Evolutionary conservation across 2,329 filamentous ascomycete species (phyloP), one percentile per base, ranked within the genome.

Genomic region (Thyridium curvatum): DNA sequence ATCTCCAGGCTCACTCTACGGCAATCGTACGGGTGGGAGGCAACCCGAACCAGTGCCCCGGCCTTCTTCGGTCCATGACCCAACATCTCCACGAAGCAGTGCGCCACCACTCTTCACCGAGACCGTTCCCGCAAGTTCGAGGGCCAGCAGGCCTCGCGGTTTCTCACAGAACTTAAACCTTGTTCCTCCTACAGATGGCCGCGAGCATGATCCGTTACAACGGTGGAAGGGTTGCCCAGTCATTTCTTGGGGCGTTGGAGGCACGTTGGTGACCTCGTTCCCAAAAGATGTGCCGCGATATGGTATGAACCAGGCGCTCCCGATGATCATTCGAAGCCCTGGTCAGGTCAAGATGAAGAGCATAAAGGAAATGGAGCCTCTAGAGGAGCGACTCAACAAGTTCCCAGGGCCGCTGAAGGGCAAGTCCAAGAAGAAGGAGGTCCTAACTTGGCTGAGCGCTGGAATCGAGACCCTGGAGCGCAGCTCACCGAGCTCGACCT

Each of bases 371-470:
- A 69, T 87, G 21, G 66, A 86, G 33, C 80, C 86, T 4, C 66
- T 89, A 8, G 69, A 78, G 17, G 87, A 93, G 28, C 75, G 81
- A 3, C 66, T 93, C 35, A 74, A 79, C 14, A 88, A 82, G 49
- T 97, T 97, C 53, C 93, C 93, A 0, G 93, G 93, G 0, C 93
- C 94, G 3, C 66, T 98, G 18, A 89, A 84, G 59, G 76, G 81
- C 31, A 97, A 96, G 56, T 80, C 82, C 2, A 97, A 95, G 71
- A 98, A 98, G 71, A 98, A 97, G 66, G 91, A 98, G 39, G 77
- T 88, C 0, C 51, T 90, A 32, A 62, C 78, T 2, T 98, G 94
- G 93, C 69, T 98, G 33, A 76, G 72, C 4, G 68, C 74, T 42
- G 87, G 83, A 38, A 91, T 97, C 40, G 82, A 86, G 30, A 66